A percentile compares a stretch with the other conserved stretches of the same genome.
Evolutionary conservation across 2,329 filamentous ascomycete species (phyloP).

Genomic region (Exserohilum turcica): DNA sequence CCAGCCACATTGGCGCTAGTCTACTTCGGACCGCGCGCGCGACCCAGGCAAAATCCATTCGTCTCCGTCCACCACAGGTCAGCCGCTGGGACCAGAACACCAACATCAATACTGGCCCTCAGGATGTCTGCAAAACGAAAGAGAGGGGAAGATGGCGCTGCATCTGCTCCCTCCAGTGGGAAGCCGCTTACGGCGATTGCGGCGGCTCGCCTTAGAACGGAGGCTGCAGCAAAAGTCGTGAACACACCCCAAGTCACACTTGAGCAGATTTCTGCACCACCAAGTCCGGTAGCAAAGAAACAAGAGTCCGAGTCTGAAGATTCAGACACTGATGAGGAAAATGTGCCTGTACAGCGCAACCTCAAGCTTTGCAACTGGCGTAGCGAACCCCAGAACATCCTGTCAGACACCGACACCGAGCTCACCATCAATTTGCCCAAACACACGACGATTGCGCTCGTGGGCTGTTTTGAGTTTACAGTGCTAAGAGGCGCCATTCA

Average conservation of each 20-base stretch:
- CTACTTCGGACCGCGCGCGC: slow-evolving; percentile 1
- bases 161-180: slow-evolving; percentile 5
- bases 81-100: slow-evolving; percentile 4
- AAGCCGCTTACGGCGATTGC: slow-evolving; percentile 43
- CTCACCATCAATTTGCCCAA: slow-evolving; percentile 37
- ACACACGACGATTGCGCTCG: slow-evolving; percentile 44
- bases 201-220: slow-evolving; percentile 38
- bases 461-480: slow-evolving; percentile 71
- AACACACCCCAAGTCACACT: slow-evolving; percentile 15
- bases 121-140: slow-evolving; percentile 43
- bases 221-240: slow-evolving; percentile 20
- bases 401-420: slow-evolving; percentile 31
- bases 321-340: slow-evolving; percentile 24
- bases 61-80: background rate
- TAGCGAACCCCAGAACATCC: slow-evolving; percentile 25
- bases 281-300: slow-evolving; percentile 21
- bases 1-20: slow-evolving; percentile 10
- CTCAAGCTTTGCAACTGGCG: slow-evolving; percentile 43
- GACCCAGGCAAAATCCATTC: slow-evolving; percentile 15
- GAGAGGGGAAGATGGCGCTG: slow-evolving; percentile 19
- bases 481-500: slow-evolving; percentile 67
- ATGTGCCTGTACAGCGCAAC: slow-evolving; percentile 20
- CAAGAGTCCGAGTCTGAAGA: slow-evolving; percentile 26
- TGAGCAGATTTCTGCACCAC: slow-evolving; percentile 20
- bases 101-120: slow-evolving; percentile 5